Percentiles rank a stretch among this genome's conserved stretches.
Evolutionary conservation across 192 early-diverging fungal genomes (phyloP).

Genomic region (Coemansia pectinata): DNA sequence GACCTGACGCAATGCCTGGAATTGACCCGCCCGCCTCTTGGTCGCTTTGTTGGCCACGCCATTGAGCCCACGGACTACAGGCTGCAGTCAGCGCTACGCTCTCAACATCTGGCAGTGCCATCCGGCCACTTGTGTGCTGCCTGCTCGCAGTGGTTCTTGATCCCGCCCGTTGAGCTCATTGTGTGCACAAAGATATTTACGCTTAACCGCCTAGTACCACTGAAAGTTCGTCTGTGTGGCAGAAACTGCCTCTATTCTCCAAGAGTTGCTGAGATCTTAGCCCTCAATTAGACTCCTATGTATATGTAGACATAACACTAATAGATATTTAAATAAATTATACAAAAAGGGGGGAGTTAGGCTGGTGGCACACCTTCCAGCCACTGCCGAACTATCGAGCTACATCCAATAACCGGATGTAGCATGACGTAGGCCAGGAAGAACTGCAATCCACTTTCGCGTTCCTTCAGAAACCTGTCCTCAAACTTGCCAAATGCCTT

Average conservation of each 20-base stretch:
- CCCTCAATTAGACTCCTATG: neutral
- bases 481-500: conserved; percentile 57
- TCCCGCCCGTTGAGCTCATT: conserved; percentile 28
- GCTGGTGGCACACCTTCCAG: conserved; percentile 13
- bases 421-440: conserved; percentile 54
- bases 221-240: conserved; percentile 35
- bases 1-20: conserved; percentile 31
- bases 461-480: conserved; percentile 45
- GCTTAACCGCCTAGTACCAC: conserved; percentile 28
- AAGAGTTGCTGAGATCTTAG: conserved; percentile 10
- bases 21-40: conserved; percentile 19
- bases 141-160: conserved; percentile 38
- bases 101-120: conserved; percentile 35
- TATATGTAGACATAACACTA: neutral
- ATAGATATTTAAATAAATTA: neutral
- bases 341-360: neutral
- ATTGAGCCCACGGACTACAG: conserved; percentile 16
- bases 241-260: conserved; percentile 30
- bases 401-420: conserved; percentile 57
- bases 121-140: conserved; percentile 35
- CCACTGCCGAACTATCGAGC: conserved; percentile 43
- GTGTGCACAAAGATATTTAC: conserved; percentile 37
- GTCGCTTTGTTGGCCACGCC: conserved; percentile 34
- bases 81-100: conserved; percentile 24
- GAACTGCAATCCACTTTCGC: conserved; percentile 55